phyloP scores from a whole-genome alignment of 1,284 basidiomycete species.

The Papiliotrema nemorosa region DNA sequence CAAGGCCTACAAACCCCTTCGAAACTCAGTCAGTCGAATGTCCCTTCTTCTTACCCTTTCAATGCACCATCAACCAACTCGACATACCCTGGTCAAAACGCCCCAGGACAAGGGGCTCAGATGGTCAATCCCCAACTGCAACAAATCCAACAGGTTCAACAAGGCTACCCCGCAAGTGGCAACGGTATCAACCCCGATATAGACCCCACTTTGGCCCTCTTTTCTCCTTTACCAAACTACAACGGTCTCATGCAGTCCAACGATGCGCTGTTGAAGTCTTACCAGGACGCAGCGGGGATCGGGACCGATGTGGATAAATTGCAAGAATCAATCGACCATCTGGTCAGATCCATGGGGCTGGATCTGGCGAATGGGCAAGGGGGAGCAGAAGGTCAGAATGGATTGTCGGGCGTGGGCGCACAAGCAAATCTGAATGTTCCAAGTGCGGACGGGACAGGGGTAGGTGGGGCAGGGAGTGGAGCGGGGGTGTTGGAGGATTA shows the following conservation, averaged over 20 bases:
- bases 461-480: too few relatives aligned
- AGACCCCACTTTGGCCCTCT: constrained; percentile 40
- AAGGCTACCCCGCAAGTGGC: background rate
- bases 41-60: background rate
- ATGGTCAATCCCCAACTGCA: background rate
- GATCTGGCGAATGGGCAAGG: constrained; percentile 33
- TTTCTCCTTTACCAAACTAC: constrained; percentile 36
- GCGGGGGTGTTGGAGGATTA: too few relatives aligned
- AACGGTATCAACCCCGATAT: constrained; percentile 1
- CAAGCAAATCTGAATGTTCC: too few relatives aligned
- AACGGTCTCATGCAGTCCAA: constrained; percentile 28
- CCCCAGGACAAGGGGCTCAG: too few relatives aligned
- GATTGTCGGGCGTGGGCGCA: too few relatives aligned
- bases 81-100: background rate
- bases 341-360: constrained; percentile 68
- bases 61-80: background rate
- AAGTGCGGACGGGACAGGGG: background rate
- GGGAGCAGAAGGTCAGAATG: background rate
- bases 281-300: constrained; percentile 63
- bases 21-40: background rate
- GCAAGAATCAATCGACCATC: constrained; percentile 65
- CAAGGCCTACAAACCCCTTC: constrained; percentile 27
- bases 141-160: background rate
- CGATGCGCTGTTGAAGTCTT: constrained; percentile 56
- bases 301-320: constrained; percentile 68